Base-by-base conservation (phyloP, 2,329 filamentous ascomycete species). In the Colletotrichum orchidophilum region DNA sequence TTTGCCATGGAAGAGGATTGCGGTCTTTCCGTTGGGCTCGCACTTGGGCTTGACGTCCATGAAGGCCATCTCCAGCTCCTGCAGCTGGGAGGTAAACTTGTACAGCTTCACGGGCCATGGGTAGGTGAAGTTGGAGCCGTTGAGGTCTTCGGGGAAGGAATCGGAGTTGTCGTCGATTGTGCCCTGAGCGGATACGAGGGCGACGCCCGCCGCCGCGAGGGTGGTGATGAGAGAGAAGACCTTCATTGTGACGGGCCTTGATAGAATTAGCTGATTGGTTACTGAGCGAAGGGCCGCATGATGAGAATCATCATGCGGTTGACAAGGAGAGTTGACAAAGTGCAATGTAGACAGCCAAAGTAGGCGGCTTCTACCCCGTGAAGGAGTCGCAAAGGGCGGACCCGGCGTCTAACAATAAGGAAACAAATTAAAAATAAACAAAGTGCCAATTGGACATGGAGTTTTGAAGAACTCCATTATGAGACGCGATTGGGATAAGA, bases 61-160 rank as follows among this genome's bases (percentile, higher is more conserved):
- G 73, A 87, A 88, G 18, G 86, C 86, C 87, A 88, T 89, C 52
- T 86, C 81, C 29, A 88, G 77, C n/a, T 81, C 76, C 58, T 84
- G 80, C 15, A 78, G 77, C 76, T 88, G 86, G 50, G 85, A 86
- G 1, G 77, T 78, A 74, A 89, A 84, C 52, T 77, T 79, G 77
- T 85, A 87, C 39, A 85, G 79, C 70, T 86, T 82, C 66, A 87
- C 78, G 1, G 86, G 86, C 76, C 81, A 87, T 24, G 85, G 86
- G 74, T 88, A 88, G 1, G 85, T 85, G 76, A 86, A 87, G 77
- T 86, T 86, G 71, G 83, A 86, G 69, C 84, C 84, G 68, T 86
- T 84, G 73, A 86, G 79, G 55, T 85, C 82, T 1, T 79, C 75
- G 26, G 81, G 79, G 64, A 84, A 80, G 1, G 81, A 78, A 46